Evolutionary conservation across 139 green algal species (phyloP), one percentile per base, ranked within the genome.

Genomic region (Diplosphaera chodatii): DNA sequence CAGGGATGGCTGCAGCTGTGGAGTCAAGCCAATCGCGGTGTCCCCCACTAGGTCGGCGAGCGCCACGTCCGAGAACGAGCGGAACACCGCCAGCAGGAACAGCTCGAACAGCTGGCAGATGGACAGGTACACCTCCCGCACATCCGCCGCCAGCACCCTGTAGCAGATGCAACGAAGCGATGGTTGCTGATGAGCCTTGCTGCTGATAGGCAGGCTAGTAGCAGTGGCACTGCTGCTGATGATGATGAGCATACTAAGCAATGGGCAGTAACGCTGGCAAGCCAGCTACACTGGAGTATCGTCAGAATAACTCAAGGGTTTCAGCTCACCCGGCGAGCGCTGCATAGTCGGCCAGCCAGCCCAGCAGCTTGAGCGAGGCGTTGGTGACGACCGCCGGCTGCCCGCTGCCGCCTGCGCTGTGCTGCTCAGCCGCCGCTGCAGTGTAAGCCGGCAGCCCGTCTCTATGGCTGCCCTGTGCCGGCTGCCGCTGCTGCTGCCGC

Each of bases 91-190:
- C 27, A 31, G 59, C 59, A 65, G 59, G 59, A 33, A 65, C 27
- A 65, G 59, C 59, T 65, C 59, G 59, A 65, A 65, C 25, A 65
- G 59, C 59, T 65, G 27, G 27, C 27, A 31, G 10, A 65, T 31
- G 48, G 48, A 59, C 13, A 18, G 25, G 48, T 59, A 59, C 16
- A 59, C 48, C 18, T 59, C 48, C 48, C 48, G 48, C 16, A 59
- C 48, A 25, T 59, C 48, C 48, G 48, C 48, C 48, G 48, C 48
- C 48, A 59, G 25, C 3, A 59, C 48, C 48, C 48, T 59, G 48
- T 18, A 59, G n/a, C n/a, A n/a, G n/a, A n/a, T n/a, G n/a, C n/a
- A n/a, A n/a, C n/a, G n/a, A n/a, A n/a, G n/a, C n/a, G n/a, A n/a
- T n/a, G n/a, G n/a, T n/a, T n/a, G n/a, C n/a, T n/a, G n/a, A n/a